Percentiles rank a stretch among this genome's conserved stretches.
These are phyloP conservation scores for Haematococcus sp. DNA, from an alignment of 139 green algal genomes.

Conservation along the genomic window DNA sequence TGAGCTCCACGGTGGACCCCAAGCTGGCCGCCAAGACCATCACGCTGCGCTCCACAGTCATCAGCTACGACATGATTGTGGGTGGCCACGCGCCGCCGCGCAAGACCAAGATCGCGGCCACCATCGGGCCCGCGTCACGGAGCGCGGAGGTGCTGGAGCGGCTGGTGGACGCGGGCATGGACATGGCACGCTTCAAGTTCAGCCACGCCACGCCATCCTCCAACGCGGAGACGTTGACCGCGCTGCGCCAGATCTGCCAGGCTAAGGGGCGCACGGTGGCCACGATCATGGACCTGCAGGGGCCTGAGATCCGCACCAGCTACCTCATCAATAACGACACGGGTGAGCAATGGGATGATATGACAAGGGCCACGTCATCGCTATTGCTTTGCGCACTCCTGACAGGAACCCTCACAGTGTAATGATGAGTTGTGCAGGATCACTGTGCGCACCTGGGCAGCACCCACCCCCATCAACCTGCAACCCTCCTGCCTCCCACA, in stretches of 20 bases:
- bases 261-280: slow-evolving; percentile 26
- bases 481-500: no score
- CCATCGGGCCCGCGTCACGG: slow-evolving; percentile 42
- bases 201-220: slow-evolving; percentile 51
- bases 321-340: slow-evolving; percentile 40
- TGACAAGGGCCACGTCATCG: no score
- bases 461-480: no score
- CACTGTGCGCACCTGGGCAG: no score
- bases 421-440: no score
- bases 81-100: slow-evolving; percentile 19
- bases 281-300: slow-evolving; percentile 61
- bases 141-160: slow-evolving; percentile 33
- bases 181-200: slow-evolving; percentile 72
- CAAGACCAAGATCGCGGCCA: slow-evolving; percentile 70
- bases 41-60: slow-evolving; percentile 48
- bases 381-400: no score
- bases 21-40: slow-evolving; percentile 47
- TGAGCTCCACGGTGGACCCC: slow-evolving; percentile 20
- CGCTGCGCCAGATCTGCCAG: slow-evolving; percentile 14
- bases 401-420: no score
- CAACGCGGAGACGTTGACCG: slow-evolving; percentile 23
- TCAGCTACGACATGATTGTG: slow-evolving; percentile 50
- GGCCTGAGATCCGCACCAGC: slow-evolving; percentile 59
- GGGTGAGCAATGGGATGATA: no score
- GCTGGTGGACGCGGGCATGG: slow-evolving; percentile 58